Evolutionary conservation across 495 filamentous ascomycete species (phyloP).

Genomic region (Lichina pygmaea): DNA sequence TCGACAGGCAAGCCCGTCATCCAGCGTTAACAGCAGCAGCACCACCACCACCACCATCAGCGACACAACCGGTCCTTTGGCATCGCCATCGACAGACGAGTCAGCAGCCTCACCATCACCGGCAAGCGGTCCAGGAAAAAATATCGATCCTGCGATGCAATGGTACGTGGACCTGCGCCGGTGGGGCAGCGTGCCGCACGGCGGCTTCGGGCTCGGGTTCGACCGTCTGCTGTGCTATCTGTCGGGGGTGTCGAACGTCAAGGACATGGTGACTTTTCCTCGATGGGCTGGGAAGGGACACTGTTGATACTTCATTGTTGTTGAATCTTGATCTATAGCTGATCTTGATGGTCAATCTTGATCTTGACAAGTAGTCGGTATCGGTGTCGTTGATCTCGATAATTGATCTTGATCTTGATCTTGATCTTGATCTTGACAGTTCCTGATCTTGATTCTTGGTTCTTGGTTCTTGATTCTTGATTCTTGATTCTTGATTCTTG

Average conservation of each 20-base stretch:
- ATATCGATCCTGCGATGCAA: conserved; percentile 20
- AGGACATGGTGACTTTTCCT: conserved; percentile 73
- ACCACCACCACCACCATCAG: neutral
- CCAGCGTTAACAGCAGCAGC: conserved; percentile 2
- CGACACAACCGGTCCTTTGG: neutral
- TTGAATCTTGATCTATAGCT: neutral
- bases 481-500: no score
- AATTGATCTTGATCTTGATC: neutral
- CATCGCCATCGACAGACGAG: neutral
- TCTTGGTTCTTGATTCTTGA: no score
- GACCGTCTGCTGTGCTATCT: conserved; percentile 76
- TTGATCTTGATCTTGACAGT: neutral
- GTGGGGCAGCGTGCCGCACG: conserved; percentile 87
- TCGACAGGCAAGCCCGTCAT: neutral
- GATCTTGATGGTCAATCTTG: neutral
- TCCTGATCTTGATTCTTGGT: neutral
- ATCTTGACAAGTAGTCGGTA: no score
- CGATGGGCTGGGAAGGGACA: conserved; percentile 28
- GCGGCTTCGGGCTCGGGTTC: conserved; percentile 84
- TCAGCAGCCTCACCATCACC: neutral
- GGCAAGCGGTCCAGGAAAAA: conserved; percentile 2
- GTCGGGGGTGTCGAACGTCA: conserved; percentile 54
- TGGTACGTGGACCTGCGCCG: conserved; percentile 92
- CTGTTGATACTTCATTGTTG: no score
- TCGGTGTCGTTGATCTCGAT: neutral